A percentile compares a stretch with the other conserved stretches of the same genome.
phyloP scores from a whole-genome alignment of 1,284 basidiomycete species.

The Mrakiaceae sp. region DNA sequence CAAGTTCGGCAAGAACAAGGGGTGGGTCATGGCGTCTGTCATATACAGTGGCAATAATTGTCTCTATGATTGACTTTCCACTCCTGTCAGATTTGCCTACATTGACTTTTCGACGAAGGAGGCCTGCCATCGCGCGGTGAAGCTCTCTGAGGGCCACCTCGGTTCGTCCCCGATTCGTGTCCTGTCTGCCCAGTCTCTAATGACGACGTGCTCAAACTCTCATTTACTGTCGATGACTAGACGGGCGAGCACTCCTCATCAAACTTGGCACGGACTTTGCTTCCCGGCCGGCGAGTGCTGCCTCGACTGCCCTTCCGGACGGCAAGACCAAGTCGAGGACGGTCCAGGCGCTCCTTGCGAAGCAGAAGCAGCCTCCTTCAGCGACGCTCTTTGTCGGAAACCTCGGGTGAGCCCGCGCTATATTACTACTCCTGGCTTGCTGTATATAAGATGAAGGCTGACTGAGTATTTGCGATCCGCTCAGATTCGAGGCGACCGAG shows the following conservation, averaged over 20 bases:
- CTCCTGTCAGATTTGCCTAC: conserved; percentile 69
- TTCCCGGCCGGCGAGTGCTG: conserved; percentile 17
- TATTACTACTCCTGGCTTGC: not conserved
- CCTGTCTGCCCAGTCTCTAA: not conserved
- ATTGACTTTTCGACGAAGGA: conserved; percentile 78
- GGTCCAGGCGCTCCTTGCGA: conserved; percentile 66
- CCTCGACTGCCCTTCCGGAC: conserved; percentile 25
- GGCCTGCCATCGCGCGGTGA: conserved; percentile 60
- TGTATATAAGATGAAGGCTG: too few species aligned
- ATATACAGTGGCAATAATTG: not conserved
- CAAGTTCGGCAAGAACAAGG: conserved; percentile 39
- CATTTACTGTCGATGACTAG: conserved; percentile 21
- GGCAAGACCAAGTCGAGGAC: conserved; percentile 50
- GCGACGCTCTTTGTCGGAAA: conserved; percentile 83
- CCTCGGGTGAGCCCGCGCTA: conserved; percentile 40
- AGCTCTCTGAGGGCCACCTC: conserved; percentile 66
- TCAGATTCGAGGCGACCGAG: conserved; percentile 63
- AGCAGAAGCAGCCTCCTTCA: conserved; percentile 69
- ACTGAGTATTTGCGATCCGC: not conserved
- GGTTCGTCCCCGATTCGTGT: not conserved
- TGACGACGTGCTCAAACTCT: not conserved
- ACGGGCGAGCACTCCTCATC: conserved; percentile 80
- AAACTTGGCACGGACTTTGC: conserved; percentile 56
- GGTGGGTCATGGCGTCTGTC: conserved; percentile 29
- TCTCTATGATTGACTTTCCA: not conserved